Evolutionary conservation across 495 filamentous ascomycete species (phyloP), one percentile per base, ranked within the genome.

Genomic region (Penicillium canariense): DNA sequence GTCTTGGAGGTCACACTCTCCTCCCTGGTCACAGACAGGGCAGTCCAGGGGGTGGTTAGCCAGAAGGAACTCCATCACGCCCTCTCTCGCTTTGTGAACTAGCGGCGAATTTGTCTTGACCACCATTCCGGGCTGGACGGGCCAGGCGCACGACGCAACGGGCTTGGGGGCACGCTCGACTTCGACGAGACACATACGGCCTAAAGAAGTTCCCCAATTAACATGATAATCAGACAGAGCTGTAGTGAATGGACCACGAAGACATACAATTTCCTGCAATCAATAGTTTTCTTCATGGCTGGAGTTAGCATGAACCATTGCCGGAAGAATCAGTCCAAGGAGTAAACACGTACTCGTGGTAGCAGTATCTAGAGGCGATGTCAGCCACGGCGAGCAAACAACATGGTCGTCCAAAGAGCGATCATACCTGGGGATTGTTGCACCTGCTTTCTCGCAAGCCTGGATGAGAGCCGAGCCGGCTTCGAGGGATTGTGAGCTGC

Each of bases 31-130:
- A 74, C 94, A 98, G 68, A 98, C 89, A 38, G 88, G 94, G 80
- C 94, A 98, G 76, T 98, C 94, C 60, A 98, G 82, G 12, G 94
- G 94, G 70, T 98, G 94, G 65, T 98, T 98, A 52, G 93, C 90
- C 36, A 98, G 83, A 45, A 98, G 80, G 65, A 98, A 98, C 68
- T 98, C 94, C 94, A 97, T 98, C 23, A 98, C 91, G 62, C 94
- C 94, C 70, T 98, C 94, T 60, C 94, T 84, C 50, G 94, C 94
- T 77, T 98, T 97, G 79, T 98, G 94, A 56, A 91, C 86, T 39
- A 97, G 77, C 10, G 95, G 91, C 44, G 93, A 96, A 72, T 96
- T 88, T 45, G 94, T 98, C 83, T 97, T 96, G 60, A 97, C 94
- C 46, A 96, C 91, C 94, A 97, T 97, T 26, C 95, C 95, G 31